Conservation (phyloP, 2,329 filamentous ascomycete species). For the Aspergillus melleus region DNA sequence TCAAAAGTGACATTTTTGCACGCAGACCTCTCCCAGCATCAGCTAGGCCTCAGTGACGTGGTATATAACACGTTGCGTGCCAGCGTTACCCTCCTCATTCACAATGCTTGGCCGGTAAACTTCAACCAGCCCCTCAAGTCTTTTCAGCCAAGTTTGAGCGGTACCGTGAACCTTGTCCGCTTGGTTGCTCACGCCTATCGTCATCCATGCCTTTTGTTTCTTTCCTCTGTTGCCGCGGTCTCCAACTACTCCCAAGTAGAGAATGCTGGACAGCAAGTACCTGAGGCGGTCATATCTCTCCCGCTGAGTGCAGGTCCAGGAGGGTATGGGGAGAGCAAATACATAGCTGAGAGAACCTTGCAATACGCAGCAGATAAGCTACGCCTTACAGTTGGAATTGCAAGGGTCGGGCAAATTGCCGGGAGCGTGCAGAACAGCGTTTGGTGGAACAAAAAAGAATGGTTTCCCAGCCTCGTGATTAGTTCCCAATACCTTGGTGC, state of each 20-base stretch:
- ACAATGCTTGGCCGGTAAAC: slow-evolving; percentile 2
- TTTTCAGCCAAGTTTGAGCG: not conserved
- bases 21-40: not conserved
- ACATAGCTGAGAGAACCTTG: slow-evolving; percentile 27
- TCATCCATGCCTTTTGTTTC: not conserved
- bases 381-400: slow-evolving; percentile 5
- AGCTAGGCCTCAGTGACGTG: not conserved
- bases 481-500: slow-evolving; percentile 7
- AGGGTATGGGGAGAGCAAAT: slow-evolving; percentile 30
- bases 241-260: not conserved
- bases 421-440: slow-evolving; percentile 11
- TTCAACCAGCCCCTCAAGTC: not conserved
- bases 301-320: slow-evolving; percentile 5
- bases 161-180: not conserved
- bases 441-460: slow-evolving; percentile 12
- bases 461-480: slow-evolving; percentile 14
- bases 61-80: not conserved
- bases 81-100: not conserved
- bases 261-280: not conserved
- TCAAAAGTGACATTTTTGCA: not conserved
- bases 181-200: not conserved
- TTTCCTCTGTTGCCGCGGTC: not conserved
- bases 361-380: slow-evolving; percentile 18
- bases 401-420: slow-evolving; percentile 31
- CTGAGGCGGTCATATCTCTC: not conserved